Conservation (phyloP, 805 yeast species). For the Candida arabinofermentans region DNA sequence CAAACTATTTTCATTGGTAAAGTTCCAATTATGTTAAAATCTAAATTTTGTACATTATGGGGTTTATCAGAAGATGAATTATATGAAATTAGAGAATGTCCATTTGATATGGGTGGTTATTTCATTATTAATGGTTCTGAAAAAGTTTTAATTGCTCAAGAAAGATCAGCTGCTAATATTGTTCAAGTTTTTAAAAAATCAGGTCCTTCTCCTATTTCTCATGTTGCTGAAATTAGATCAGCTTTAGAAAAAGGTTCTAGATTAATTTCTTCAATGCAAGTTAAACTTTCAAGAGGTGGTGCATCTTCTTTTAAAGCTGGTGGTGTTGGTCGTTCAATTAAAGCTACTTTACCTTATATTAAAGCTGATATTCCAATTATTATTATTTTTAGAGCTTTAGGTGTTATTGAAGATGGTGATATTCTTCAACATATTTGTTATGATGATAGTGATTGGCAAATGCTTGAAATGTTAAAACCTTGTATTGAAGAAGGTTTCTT, state of each 20-base stretch:
- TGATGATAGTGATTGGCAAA: constrained; percentile 98
- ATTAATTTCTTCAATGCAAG: constrained; percentile 88
- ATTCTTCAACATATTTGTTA: constrained; percentile 97
- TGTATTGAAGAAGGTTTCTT: constrained; percentile 99
- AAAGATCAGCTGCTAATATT: constrained; percentile 96
- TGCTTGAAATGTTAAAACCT: constrained; percentile 98
- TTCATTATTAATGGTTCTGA: constrained; percentile 98
- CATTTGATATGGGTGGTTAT: constrained; percentile 99
- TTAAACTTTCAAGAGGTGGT: constrained; percentile 65
- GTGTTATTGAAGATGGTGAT: constrained; percentile 99
- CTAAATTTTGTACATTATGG: constrained; percentile 90
- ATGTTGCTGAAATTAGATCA: constrained; percentile 93
- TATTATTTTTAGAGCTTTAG: constrained; percentile 94
- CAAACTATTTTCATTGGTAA: constrained; percentile 76
- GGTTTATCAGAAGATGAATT: constrained; percentile 89
- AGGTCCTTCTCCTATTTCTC: constrained; percentile 94
- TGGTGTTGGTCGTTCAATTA: constrained; percentile 73
- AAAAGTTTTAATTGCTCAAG: constrained; percentile 97
- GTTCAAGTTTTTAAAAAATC: constrained; percentile 98
- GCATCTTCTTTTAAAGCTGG: constrained; percentile 44
- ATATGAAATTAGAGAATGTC: constrained; percentile 95
- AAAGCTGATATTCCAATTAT: constrained; percentile 97
- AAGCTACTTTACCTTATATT: constrained; percentile 94
- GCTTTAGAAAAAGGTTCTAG: constrained; percentile 98
- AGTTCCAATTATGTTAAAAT: constrained; percentile 96